phyloP scores from a whole-genome alignment of 805 yeast genomes.

The Starmerella geochares region DNA sequence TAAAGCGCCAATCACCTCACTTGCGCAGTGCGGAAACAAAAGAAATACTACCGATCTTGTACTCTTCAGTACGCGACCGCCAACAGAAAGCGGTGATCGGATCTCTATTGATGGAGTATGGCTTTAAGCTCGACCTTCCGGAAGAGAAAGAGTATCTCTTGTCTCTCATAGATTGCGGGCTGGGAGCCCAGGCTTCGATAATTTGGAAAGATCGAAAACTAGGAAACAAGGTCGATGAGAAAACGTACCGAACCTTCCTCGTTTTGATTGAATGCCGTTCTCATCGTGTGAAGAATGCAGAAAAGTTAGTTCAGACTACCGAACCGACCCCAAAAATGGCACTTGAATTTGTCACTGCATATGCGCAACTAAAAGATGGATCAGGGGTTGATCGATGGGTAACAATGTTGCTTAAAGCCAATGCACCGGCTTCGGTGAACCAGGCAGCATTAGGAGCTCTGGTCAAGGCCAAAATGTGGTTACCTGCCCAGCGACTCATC shows the following conservation, averaged over 20 bases:
- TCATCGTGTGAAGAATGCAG: constrained; percentile 6
- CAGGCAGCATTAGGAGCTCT: not conserved
- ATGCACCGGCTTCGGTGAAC: not conserved
- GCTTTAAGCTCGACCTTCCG: not conserved
- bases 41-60: not conserved
- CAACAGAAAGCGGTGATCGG: constrained; percentile 8
- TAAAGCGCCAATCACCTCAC: not conserved
- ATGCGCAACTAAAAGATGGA: not conserved
- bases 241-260: not conserved
- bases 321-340: not conserved
- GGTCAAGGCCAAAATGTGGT: constrained; percentile 8
- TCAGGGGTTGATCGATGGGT: not conserved
- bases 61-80: not conserved
- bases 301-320: not conserved
- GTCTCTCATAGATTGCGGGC: constrained; percentile 6
- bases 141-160: not conserved
- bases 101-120: constrained; percentile 6
- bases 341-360: constrained; percentile 6
- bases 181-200: constrained; percentile 1
- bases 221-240: not conserved
- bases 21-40: not conserved
- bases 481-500: constrained; percentile 3
- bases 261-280: constrained; percentile 2
- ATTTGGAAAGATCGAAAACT: not conserved
- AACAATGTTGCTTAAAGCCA: not conserved